Conservation (phyloP, 192 early-diverging fungal genomes). For the Coemansia sp. region DNA sequence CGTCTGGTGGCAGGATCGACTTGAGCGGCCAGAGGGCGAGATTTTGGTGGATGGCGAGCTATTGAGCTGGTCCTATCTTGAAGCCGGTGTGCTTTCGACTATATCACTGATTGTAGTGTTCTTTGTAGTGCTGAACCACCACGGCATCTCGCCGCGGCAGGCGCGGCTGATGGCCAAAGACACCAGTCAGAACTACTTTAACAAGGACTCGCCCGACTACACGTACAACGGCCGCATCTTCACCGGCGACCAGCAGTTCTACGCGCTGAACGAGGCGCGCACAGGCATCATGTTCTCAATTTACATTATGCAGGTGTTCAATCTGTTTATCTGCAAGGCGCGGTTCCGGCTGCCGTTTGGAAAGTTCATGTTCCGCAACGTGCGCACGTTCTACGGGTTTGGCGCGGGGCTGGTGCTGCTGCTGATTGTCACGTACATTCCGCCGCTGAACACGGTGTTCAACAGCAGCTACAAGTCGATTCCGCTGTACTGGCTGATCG, state of each 20-base stretch:
- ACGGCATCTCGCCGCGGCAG: constrained; percentile 63
- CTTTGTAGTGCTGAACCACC: constrained; percentile 75
- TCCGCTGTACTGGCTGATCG: constrained; percentile 80
- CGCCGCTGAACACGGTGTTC: constrained; percentile 76
- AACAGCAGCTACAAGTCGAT: constrained; percentile 63
- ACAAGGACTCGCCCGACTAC: constrained; percentile 50
- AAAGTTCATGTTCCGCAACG: constrained; percentile 78
- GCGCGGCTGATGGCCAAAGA: constrained; percentile 59
- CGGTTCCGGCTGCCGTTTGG: constrained; percentile 74
- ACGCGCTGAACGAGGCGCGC: constrained; percentile 74
- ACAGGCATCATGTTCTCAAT: constrained; percentile 72
- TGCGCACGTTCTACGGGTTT: constrained; percentile 65
- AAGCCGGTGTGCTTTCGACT: constrained; percentile 76
- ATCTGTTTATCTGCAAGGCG: constrained; percentile 91
- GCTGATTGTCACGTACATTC: constrained; percentile 78
- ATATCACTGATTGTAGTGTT: constrained; percentile 69
- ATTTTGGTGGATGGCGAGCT: constrained; percentile 79
- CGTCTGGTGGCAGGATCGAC: constrained; percentile 61
- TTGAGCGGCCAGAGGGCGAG: constrained; percentile 77
- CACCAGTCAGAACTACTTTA: constrained; percentile 43
- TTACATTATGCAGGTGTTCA: constrained; percentile 80
- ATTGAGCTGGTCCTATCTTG: constrained; percentile 83
- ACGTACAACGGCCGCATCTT: constrained; percentile 43
- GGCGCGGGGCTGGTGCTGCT: constrained; percentile 65
- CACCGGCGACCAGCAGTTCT: constrained; percentile 58